A percentile compares a stretch with the other conserved stretches of the same genome.
These are phyloP conservation scores for Edaphochlamys debaryana DNA, from an alignment of 139 green algal species.

Conservation along the genomic window DNA sequence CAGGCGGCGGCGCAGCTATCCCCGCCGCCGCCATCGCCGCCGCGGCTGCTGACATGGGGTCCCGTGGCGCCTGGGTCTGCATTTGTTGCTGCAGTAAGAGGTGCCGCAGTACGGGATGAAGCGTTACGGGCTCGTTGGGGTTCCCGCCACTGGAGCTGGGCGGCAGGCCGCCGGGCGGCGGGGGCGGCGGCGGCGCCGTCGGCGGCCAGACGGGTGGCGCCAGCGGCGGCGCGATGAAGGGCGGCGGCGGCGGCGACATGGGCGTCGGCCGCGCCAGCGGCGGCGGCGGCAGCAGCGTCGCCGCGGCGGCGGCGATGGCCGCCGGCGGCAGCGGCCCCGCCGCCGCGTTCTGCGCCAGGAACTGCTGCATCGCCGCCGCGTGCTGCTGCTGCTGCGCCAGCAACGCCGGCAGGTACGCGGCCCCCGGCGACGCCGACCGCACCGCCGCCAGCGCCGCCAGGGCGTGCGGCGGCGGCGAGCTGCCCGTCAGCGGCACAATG, in stretches of 20 bases:
- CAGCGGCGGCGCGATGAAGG: neutral
- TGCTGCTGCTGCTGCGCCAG: slow-evolving; percentile 15
- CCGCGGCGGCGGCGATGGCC: neutral
- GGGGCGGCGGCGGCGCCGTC: neutral
- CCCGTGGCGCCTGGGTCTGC: no score
- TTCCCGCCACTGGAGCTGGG: neutral
- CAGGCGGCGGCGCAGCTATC: no score
- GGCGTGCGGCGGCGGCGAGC: slow-evolving; percentile 6
- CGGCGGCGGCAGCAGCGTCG: neutral
- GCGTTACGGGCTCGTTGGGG: neutral
- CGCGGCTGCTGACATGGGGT: slow-evolving; percentile 1
- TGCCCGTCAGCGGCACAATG: neutral
- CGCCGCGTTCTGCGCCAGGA: neutral
- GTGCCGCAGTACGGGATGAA: slow-evolving; percentile 17
- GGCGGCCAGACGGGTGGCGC: neutral
- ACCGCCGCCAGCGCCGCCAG: slow-evolving; percentile 5
- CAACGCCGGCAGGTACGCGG: slow-evolving; percentile 19
- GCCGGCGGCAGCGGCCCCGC: neutral
- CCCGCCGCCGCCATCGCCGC: neutral
- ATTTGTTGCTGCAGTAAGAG: slow-evolving; percentile 2
- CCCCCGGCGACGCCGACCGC: slow-evolving; percentile 13
- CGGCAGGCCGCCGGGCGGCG: neutral
- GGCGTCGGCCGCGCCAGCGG: neutral
- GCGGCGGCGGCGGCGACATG: neutral
- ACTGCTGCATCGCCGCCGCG: neutral